Conservation (phyloP, 768 basidiomycete genomes). For the Podaxis sp. region DNA sequence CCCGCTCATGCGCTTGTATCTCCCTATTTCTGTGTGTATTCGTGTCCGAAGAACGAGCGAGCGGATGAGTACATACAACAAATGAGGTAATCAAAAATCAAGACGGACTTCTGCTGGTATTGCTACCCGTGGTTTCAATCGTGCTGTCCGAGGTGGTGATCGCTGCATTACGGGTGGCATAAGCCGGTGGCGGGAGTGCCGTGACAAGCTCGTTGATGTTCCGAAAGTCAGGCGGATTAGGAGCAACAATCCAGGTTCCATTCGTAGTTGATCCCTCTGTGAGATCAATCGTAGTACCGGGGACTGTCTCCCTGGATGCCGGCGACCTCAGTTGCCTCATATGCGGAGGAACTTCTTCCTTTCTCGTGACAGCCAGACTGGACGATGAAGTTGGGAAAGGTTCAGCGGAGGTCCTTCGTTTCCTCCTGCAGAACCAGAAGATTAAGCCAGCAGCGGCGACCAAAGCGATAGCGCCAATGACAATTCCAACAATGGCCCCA, state of each 20-base stretch:
- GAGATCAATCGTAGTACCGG: background rate
- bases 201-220: constrained; percentile 11
- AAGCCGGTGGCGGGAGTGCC: constrained; percentile 1
- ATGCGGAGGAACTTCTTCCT: constrained; percentile 7
- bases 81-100: background rate
- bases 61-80: background rate
- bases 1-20: background rate
- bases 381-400: background rate
- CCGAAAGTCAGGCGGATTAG: background rate
- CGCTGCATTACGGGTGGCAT: background rate
- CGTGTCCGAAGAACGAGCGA: background rate
- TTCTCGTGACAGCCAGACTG: background rate
- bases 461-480: constrained; percentile 11
- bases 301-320: background rate
- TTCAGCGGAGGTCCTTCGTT: background rate
- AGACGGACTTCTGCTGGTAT: background rate
- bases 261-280: background rate
- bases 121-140: background rate
- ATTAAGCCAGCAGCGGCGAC: constrained; percentile 6
- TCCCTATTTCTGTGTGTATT: background rate
- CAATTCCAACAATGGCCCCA: constrained; percentile 18
- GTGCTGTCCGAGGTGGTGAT: background rate
- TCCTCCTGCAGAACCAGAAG: constrained; percentile 7
- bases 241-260: background rate
- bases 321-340: constrained; percentile 7